A percentile compares a stretch with the other conserved stretches of the same genome.
Evolutionary conservation across 202 grass and related monocot genomes (phyloP).

Genomic region (Cymbopogon flexuosus): DNA sequence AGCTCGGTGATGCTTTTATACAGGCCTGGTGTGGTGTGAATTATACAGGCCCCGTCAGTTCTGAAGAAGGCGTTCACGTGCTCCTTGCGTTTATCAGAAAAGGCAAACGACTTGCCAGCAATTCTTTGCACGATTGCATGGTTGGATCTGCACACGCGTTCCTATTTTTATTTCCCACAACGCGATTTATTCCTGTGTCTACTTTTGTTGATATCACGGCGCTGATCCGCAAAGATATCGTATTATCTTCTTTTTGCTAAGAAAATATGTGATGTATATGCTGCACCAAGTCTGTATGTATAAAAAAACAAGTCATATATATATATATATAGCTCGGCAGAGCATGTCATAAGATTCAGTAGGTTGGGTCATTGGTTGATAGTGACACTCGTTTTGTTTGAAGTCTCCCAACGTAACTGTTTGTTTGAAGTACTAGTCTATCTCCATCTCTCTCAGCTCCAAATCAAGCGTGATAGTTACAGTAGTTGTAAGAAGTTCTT

Average conservation of each 20-base stretch:
- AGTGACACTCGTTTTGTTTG: slow-evolving; percentile 12
- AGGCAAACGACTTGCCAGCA: slow-evolving; percentile 7
- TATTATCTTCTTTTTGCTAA: slow-evolving; percentile 14
- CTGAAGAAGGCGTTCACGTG: slow-evolving; percentile 30
- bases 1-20: slow-evolving; percentile 1
- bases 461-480: neutral
- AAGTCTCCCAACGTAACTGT: neutral
- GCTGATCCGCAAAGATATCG: slow-evolving; percentile 28
- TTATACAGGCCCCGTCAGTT: neutral
- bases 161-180: neutral
- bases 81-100: slow-evolving; percentile 18
- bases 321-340: slow-evolving; percentile 11
- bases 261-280: slow-evolving; percentile 19
- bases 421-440: slow-evolving; percentile 2
- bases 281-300: neutral
- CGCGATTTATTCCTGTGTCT: neutral
- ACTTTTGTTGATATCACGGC: slow-evolving; percentile 32
- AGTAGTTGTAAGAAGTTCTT: neutral
- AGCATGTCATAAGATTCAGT: slow-evolving; percentile 42
- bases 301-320: no score
- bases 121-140: slow-evolving; percentile 16
- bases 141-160: slow-evolving; percentile 38
- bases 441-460: neutral
- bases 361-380: slow-evolving; percentile 13
- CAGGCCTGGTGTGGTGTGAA: slow-evolving; percentile 29